phyloP scores from a whole-genome alignment of 164 flowering plant genomes.

The Euptelea pleiosperma region DNA sequence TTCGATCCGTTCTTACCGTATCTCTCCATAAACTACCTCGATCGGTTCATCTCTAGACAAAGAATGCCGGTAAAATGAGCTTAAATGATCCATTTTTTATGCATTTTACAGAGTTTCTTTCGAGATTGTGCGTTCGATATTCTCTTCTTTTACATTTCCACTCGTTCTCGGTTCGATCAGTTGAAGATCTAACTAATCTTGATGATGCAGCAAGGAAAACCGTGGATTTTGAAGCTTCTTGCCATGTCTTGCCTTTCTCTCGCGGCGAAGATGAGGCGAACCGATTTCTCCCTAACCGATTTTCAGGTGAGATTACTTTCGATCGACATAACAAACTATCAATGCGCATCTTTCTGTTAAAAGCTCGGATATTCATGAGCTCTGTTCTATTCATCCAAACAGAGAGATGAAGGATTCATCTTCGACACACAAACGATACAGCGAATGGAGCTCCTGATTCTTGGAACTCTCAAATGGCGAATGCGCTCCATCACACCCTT shows the following conservation, averaged over 20 bases:
- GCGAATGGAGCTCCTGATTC: slow-evolving; percentile 57
- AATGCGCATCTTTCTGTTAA: too few species aligned
- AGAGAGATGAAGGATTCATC: slow-evolving; percentile 45
- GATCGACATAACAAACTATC: too few species aligned
- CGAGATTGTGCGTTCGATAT: too few species aligned
- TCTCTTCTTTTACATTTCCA: background rate
- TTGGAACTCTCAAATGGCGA: slow-evolving; percentile 67
- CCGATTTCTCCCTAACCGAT: slow-evolving; percentile 33
- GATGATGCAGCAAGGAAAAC: slow-evolving; percentile 44
- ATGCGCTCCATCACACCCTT: slow-evolving; percentile 82
- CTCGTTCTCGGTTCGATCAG: background rate
- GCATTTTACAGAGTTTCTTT: too few species aligned
- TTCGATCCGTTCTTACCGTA: slow-evolving; percentile 45
- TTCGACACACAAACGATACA: slow-evolving; percentile 46
- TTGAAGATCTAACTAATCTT: slow-evolving; percentile 5
- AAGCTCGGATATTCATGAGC: too few species aligned
- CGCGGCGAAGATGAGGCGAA: slow-evolving; percentile 60
- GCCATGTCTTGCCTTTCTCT: slow-evolving; percentile 50
- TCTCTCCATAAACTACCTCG: slow-evolving; percentile 67
- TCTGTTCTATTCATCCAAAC: slow-evolving; percentile 7
- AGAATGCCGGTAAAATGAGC: slow-evolving; percentile 37
- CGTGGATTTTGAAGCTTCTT: slow-evolving; percentile 54
- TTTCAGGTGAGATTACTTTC: slow-evolving; percentile 39
- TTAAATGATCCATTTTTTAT: background rate
- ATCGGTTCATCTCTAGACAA: slow-evolving; percentile 56